phyloP scores from a whole-genome alignment of 2,329 filamentous ascomycete genomes.

The Sclerotinia subarctica region DNA sequence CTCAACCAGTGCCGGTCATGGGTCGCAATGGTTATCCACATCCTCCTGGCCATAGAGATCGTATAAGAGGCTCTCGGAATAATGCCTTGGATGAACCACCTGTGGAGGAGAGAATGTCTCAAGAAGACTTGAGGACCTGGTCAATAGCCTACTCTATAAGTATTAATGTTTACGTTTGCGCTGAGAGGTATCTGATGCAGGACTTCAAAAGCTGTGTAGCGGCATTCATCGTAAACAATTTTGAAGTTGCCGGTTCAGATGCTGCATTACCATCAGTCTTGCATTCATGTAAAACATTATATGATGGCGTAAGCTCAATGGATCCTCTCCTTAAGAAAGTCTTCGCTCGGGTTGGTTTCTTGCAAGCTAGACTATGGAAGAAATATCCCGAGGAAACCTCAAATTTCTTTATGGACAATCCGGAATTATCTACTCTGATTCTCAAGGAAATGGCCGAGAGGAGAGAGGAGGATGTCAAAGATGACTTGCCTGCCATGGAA shows the following conservation, averaged over 20 bases:
- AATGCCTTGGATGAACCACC: conserved; percentile 25
- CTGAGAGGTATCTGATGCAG: conserved; percentile 48
- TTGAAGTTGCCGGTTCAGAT: conserved; percentile 35
- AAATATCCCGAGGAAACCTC: conserved; percentile 43
- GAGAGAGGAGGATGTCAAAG: conserved; percentile 42
- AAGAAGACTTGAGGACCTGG: conserved; percentile 49
- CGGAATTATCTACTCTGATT: conserved; percentile 47
- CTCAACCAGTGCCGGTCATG: conserved; percentile 26
- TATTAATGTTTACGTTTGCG: conserved; percentile 50
- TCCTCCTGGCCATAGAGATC: conserved; percentile 24
- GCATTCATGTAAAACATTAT: conserved; percentile 44
- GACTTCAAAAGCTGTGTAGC: conserved; percentile 46
- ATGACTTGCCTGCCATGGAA: conserved; percentile 43
- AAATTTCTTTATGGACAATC: conserved; percentile 45
- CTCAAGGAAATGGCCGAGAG: conserved; percentile 47
- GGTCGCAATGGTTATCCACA: conserved; percentile 27
- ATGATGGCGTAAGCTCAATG: conserved; percentile 44
- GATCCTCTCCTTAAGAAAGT: conserved; percentile 49
- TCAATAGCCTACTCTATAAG: conserved; percentile 47
- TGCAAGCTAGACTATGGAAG: conserved; percentile 47
- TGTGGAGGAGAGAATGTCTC: conserved; percentile 38
- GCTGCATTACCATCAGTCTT: conserved; percentile 41
- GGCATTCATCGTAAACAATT: conserved; percentile 45
- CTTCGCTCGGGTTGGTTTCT: conserved; percentile 48
- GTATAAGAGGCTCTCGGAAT: conserved; percentile 27